A percentile compares a stretch with the other conserved stretches of the same genome.
These are phyloP conservation scores for Phycomyces nitens DNA, from an alignment of 192 early-diverging fungal species.

Conservation along the genomic window DNA sequence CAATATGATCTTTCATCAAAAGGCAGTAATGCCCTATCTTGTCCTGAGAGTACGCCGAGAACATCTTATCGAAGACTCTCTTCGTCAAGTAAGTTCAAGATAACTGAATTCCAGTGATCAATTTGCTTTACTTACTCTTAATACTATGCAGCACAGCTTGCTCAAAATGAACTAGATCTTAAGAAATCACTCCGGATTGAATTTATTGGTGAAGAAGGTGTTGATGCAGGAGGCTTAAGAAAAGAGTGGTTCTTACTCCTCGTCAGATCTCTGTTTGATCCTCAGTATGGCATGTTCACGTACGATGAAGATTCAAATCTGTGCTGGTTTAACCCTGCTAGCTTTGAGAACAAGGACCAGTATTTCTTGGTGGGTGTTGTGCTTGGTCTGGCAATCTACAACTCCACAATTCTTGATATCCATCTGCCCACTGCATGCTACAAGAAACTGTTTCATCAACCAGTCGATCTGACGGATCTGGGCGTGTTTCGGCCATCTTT, in stretches of 20 bases:
- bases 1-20: slow-evolving; percentile 53
- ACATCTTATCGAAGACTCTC: slow-evolving; percentile 70
- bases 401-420: slow-evolving; percentile 89
- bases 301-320: slow-evolving; percentile 61
- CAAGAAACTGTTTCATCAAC: slow-evolving; percentile 82
- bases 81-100: slow-evolving; percentile 50
- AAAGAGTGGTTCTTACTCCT: slow-evolving; percentile 98
- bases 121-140: background rate
- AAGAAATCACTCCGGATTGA: slow-evolving; percentile 90
- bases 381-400: slow-evolving; percentile 90
- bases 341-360: slow-evolving; percentile 73
- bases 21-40: slow-evolving; percentile 50
- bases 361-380: slow-evolving; percentile 90
- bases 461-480: slow-evolving; percentile 77
- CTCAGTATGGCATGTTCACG: slow-evolving; percentile 83
- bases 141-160: slow-evolving; percentile 42
- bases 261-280: slow-evolving; percentile 89
- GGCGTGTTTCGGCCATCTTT: slow-evolving; percentile 69
- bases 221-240: slow-evolving; percentile 93
- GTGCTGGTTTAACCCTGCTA: slow-evolving; percentile 78
- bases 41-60: slow-evolving; percentile 59
- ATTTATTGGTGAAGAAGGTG: slow-evolving; percentile 91
- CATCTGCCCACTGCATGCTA: slow-evolving; percentile 78
- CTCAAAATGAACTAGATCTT: slow-evolving; percentile 71
- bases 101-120: background rate